Evolutionary conservation across 2,329 filamentous ascomycete genomes (phyloP), one percentile per base, ranked within the genome.

Genomic region (Penicillium sp.): DNA sequence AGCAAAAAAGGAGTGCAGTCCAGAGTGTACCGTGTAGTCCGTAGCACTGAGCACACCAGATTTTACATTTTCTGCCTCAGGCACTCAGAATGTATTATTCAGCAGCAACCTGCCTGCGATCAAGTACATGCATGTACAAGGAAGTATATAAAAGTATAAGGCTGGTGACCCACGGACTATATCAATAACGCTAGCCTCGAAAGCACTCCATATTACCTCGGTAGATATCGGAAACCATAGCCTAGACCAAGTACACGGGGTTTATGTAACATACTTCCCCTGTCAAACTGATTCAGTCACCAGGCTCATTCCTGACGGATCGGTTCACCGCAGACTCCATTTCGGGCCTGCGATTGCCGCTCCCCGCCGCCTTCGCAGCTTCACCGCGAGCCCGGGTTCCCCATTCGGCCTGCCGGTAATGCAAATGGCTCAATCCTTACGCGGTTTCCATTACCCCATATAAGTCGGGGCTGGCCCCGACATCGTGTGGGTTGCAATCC

Each of bases 311-410:
- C 31, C 45, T 51, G 41, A 55, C 53, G 40, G 49, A 57, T 52
- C 39, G 49, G 53, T 63, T 70, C 68, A 70, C 68, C 68, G 68
- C 64, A 69, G 59, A 44, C 68, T 68, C 60, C 62, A 69, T 69
- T 66, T 48, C 67, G 35, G 35, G 35, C 35, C 53, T 44, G 16
- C 41, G 45, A 57, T 28, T 51, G 28, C 57, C 47, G 51, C 50
- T 56, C 63, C 61, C 61, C 60, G 56, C 63, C 58, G 53, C 56
- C 46, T 50, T 54, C 58, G 61, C 57, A 63, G 57, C 66, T 64
- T 69, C 66, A 67, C 63, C 60, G 64, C 55, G 60, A 42, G 27
- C 59, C 60, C 51, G 31, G 55, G 53, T 61, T 50, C 57, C 55
- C 51, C 53, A 58, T 58, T 62, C 55, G 57, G 57, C 55, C 39